Conservation (phyloP, 768 basidiomycete genomes). For the Pisolithus albus region DNA sequence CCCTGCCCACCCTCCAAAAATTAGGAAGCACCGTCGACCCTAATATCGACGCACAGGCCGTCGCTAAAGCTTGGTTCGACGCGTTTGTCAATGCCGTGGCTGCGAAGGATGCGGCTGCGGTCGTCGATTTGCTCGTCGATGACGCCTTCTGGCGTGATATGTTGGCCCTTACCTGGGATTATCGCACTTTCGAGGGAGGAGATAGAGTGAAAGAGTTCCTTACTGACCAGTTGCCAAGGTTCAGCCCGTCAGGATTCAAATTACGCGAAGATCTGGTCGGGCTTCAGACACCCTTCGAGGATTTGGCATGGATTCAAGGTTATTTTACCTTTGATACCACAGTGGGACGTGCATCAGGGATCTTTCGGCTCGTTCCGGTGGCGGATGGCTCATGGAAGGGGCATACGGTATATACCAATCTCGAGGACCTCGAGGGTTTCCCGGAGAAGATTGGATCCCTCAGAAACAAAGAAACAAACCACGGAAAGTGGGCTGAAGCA, state of each 20-base stretch:
- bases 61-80: slow-evolving; percentile 21
- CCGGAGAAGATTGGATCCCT: slow-evolving; percentile 45
- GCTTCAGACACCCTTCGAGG: slow-evolving; percentile 40
- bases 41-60: slow-evolving; percentile 12
- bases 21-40: slow-evolving; percentile 19
- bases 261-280: slow-evolving; percentile 20
- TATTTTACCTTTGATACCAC: slow-evolving; percentile 49
- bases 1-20: slow-evolving; percentile 19
- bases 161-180: slow-evolving; percentile 48
- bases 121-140: slow-evolving; percentile 23
- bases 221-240: slow-evolving; percentile 30
- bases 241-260: slow-evolving; percentile 6
- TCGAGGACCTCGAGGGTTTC: slow-evolving; percentile 51
- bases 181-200: slow-evolving; percentile 41
- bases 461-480: slow-evolving; percentile 37
- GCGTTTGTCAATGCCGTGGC: slow-evolving; percentile 17
- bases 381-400: slow-evolving; percentile 11
- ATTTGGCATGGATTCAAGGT: slow-evolving; percentile 51
- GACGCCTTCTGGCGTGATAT: slow-evolving; percentile 46
- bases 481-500: slow-evolving; percentile 49
- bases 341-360: slow-evolving; percentile 44
- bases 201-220: slow-evolving; percentile 35
- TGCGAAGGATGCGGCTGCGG: slow-evolving; percentile 10
- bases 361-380: slow-evolving; percentile 47
- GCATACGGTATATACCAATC: slow-evolving; percentile 50